Evolutionary conservation across 164 flowering plant genomes (phyloP).

Genomic region (Magnolia kwangsiensis): DNA sequence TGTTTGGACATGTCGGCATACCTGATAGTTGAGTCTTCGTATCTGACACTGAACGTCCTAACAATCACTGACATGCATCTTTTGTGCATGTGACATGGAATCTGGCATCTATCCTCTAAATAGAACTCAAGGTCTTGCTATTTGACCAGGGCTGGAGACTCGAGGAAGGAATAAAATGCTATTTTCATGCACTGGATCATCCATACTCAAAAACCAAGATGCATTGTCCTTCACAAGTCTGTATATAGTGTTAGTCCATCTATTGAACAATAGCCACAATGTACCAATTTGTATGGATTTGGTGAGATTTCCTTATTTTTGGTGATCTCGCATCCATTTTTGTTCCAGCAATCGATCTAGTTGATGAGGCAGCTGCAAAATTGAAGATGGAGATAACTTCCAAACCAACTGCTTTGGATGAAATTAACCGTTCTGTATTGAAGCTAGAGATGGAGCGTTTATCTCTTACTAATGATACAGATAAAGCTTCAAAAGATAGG

Average conservation of each 20-base stretch:
- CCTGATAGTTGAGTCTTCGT: too few species aligned
- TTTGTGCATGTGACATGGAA: too few species aligned
- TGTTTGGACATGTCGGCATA: too few species aligned
- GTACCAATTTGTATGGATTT: neutral
- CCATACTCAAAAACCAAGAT: too few species aligned
- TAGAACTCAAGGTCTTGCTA: too few species aligned
- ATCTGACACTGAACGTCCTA: too few species aligned
- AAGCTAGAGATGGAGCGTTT: slow-evolving; percentile 94
- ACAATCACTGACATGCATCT: too few species aligned
- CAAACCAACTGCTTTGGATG: slow-evolving; percentile 89
- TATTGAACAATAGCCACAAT: neutral
- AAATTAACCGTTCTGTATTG: slow-evolving; percentile 74
- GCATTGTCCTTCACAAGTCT: too few species aligned
- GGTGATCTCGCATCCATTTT: neutral
- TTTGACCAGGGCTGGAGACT: too few species aligned
- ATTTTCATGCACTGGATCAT: too few species aligned
- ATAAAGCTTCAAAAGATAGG: slow-evolving; percentile 84
- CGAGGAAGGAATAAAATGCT: too few species aligned
- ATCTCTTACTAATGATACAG: slow-evolving; percentile 83
- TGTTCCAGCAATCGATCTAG: slow-evolving; percentile 85
- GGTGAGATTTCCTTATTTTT: neutral
- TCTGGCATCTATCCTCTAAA: too few species aligned
- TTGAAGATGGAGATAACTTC: slow-evolving; percentile 96
- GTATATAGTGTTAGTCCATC: neutral
- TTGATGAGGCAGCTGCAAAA: slow-evolving; percentile 97